Base-by-base conservation (phyloP, 192 early-diverging fungal species). In the Rhizophagus prolifer region DNA sequence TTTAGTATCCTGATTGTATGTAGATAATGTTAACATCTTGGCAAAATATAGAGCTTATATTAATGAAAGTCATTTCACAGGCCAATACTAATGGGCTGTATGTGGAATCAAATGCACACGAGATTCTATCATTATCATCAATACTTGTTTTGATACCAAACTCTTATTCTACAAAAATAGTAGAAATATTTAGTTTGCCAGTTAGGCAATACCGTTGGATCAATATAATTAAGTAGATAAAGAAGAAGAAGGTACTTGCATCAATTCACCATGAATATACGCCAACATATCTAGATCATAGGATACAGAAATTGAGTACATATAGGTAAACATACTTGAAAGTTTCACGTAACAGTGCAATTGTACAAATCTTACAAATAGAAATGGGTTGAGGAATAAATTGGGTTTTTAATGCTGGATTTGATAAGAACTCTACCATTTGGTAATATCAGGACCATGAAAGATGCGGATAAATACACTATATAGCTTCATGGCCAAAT, bases 401-500 rank as follows among this genome's bases (percentile, higher is more conserved):
- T 63, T 8, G 62, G 62, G 30, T 63, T 63, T n/a, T n/a, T 63
- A 19, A 67, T 67, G 7, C 26, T 67, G 21, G 65, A 67, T 34
- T 28, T 67, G 9, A 25, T 67, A 67, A 31, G 65, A 31, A 67
- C 28, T 12, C 30, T 67, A 28, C 65, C 28, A 67, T 2, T 25
- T 13, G 36, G 7, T 38, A 38, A 38, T 7, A 38, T 38, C 36
- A 38, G 36, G 36, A 38, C 61, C 2, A 59, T 73, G 58, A 73
- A 38, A 30, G 28, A 34, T 19, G 13, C 26, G 2, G 26, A 73
- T 30, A 73, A 60, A 9, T 21, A n/a, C n/a, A n/a, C n/a, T n/a
- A 58, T 7, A 13, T 73, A 36, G 72, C 58, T 4, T 1, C 38
- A 60, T 73, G 58, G 72, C 72, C 72, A 30, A 73, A 73, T 31